A percentile compares a stretch with the other conserved stretches of the same genome.
Conservation (phyloP, 768 basidiomycete genomes). For the Naematelia encephala region DNA sequence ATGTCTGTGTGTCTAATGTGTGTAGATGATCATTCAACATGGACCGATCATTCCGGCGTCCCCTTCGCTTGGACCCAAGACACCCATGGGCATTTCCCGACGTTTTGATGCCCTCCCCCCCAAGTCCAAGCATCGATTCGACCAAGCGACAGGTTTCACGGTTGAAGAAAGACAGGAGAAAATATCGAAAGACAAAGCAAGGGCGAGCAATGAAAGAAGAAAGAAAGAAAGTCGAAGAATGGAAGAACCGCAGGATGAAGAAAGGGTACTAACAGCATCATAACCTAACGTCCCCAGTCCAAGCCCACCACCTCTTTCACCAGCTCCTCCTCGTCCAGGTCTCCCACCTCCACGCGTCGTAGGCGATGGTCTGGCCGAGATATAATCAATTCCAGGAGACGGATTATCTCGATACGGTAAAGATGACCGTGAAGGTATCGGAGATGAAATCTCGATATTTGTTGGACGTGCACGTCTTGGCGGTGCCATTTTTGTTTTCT, state of each 20-base stretch:
- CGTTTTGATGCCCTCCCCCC: no score
- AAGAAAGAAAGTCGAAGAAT: neutral
- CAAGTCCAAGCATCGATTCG: no score
- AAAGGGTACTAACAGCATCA: slow-evolving; percentile 7
- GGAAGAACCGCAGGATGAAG: neutral
- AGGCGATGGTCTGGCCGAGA: neutral
- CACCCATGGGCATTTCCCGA: no score
- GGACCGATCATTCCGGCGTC: no score
- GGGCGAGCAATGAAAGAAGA: no score
- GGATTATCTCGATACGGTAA: neutral
- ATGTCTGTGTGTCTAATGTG: no score
- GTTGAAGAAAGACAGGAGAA: no score
- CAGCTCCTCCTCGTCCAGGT: neutral
- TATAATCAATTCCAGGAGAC: neutral
- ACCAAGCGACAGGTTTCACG: no score
- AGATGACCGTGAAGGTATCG: neutral
- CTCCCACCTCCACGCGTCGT: neutral
- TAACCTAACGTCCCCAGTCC: slow-evolving; percentile 2
- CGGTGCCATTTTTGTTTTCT: neutral
- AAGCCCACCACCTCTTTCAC: neutral
- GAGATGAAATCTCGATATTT: slow-evolving; percentile 1
- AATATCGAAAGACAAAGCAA: no score
- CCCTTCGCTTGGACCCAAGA: no score
- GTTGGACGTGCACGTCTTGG: neutral
- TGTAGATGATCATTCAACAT: neutral